phyloP scores from a whole-genome alignment of 176 grass and related monocot genomes.

The Triticum turgidum region DNA sequence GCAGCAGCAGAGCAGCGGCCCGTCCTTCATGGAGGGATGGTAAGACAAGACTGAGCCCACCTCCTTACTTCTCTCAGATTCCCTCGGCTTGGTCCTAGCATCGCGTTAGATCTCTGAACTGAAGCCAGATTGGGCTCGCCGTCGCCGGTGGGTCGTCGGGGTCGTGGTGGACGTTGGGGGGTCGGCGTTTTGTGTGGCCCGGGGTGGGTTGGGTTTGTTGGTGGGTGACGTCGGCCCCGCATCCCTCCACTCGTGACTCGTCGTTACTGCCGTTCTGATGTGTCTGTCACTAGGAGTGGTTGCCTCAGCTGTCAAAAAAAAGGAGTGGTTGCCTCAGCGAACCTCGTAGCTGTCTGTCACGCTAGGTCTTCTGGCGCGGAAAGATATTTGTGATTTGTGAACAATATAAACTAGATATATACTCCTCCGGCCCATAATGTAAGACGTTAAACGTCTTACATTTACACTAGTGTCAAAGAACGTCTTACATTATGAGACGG shows the following conservation, averaged over 20 bases:
- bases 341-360: background rate
- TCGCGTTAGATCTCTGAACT: background rate
- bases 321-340: background rate
- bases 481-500: too few relatives aligned
- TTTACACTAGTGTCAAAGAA: too few relatives aligned
- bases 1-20: slow-evolving; percentile 51
- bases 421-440: too few relatives aligned
- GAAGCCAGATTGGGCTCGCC: background rate
- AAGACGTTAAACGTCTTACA: too few relatives aligned
- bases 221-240: background rate
- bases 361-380: background rate
- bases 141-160: background rate
- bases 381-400: background rate
- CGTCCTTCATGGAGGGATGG: slow-evolving; percentile 71
- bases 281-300: background rate
- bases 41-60: background rate
- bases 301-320: too few relatives aligned
- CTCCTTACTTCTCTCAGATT: background rate
- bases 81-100: background rate
- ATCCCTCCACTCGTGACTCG: background rate
- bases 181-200: background rate
- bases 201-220: background rate
- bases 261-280: background rate
- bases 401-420: too few relatives aligned
- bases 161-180: background rate